Evolutionary conservation across 1,139 yeast genomes (phyloP), one percentile per base, ranked within the genome.

Genomic region (Suhomyces kunorum): DNA sequence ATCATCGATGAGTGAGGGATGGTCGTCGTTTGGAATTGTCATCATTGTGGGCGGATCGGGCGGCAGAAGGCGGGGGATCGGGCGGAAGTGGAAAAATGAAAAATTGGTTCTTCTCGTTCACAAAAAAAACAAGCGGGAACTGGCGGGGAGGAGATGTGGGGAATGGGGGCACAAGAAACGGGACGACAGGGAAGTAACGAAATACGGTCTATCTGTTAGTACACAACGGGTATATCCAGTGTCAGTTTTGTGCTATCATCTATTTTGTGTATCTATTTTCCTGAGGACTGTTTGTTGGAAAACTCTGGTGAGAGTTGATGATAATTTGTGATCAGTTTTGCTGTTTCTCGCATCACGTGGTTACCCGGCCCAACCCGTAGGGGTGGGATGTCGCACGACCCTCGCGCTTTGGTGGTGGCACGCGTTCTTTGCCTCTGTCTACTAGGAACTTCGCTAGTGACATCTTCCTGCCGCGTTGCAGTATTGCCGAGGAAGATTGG

Each of bases 1-100:
- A 39, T 59, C 63, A 7, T 59, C 53, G 16, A 56, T 41, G 31
- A 57, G 50, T 9, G 45, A 28, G 19, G 53, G 45, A 28, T 58
- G 55, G 32, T 62, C 66, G 27, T 61, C 65, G 35, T 50, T 58
- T 8, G 63, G 48, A 32, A 62, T 52, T 24, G 59, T 52, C 62
- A 59, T 59, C 61, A 56, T 58, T 34, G 48, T 50, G 44, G 22
- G 15, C 17, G 25, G 13, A 28, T n/a, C 7, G 23, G 18, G 24
- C 17, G 15, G 26, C 19, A 12, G 25, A 16, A 11, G 13, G 28
- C 19, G 12, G 19, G 30, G 22, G n/a, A 33, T 25, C 23, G 14
- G 20, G 26, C 13, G 33, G 24, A 27, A 19, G 19, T 15, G 20
- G 34, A 22, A 15, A 22, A 14, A 22, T 13, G 8, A 4, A 6